Percentiles rank a stretch among this genome's conserved stretches.
These are phyloP conservation scores for Metschnikowia drakensbergensis DNA, from an alignment of 805 yeast species.

Conservation along the genomic window DNA sequence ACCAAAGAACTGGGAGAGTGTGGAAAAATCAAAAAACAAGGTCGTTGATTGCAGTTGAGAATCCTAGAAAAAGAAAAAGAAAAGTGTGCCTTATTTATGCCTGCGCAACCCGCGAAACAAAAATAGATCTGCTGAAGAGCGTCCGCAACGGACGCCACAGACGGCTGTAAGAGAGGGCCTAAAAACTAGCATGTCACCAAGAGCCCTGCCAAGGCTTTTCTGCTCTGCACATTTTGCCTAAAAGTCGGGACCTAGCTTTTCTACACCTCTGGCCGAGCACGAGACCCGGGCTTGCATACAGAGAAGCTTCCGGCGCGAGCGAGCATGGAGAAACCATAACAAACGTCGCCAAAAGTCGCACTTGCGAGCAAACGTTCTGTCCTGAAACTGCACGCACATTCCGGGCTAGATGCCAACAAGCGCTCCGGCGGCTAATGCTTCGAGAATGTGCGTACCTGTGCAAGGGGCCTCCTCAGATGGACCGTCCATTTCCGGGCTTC, in stretches of 20 bases:
- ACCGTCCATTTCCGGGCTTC: no score
- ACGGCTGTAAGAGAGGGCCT: not conserved
- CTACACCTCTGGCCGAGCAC: not conserved
- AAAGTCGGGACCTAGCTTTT: not conserved
- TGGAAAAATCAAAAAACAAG: not conserved
- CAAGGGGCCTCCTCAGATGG: no score
- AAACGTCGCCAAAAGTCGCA: constrained; percentile 6
- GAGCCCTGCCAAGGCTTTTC: no score
- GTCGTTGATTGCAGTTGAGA: not conserved
- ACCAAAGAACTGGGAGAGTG: not conserved
- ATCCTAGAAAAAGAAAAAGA: constrained; percentile 1
- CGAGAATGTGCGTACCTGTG: not conserved
- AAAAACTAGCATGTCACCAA: not conserved
- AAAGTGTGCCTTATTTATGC: constrained; percentile 5
- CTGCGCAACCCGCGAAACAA: constrained; percentile 4
- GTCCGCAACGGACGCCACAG: not conserved
- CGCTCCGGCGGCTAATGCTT: not conserved
- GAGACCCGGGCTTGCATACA: not conserved
- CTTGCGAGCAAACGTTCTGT: not conserved
- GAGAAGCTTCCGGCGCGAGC: not conserved
- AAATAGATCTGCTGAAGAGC: constrained; percentile 1
- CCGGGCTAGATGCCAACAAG: not conserved
- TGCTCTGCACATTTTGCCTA: not conserved
- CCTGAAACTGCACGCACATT: constrained; percentile 2
- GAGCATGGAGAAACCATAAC: constrained; percentile 3